phyloP scores from a whole-genome alignment of 768 basidiomycete genomes.

The Phanerochaete carnosa region DNA sequence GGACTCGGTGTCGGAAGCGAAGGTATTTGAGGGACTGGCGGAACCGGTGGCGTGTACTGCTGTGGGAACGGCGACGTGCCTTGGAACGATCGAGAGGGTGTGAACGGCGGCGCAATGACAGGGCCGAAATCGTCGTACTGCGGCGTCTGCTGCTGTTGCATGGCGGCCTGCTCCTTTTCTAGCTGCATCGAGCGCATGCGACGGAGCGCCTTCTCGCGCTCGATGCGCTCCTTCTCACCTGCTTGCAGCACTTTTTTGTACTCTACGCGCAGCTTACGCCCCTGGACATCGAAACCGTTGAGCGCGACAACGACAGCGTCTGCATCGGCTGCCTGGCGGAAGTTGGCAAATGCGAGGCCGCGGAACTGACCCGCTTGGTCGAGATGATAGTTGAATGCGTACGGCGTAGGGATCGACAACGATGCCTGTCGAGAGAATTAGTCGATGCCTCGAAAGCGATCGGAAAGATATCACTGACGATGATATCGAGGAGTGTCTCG shows the following conservation, averaged over 20 bases:
- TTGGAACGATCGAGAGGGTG: constrained; percentile 74
- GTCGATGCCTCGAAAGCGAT: constrained; percentile 4
- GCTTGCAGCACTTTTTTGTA: constrained; percentile 99
- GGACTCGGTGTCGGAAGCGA: constrained; percentile 36
- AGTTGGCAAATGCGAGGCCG: constrained; percentile 97
- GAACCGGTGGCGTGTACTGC: constrained; percentile 64
- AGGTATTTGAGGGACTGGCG: constrained; percentile 21
- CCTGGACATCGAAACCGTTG: constrained; percentile 95
- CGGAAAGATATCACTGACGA: constrained; percentile 56
- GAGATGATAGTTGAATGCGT: constrained; percentile 99
- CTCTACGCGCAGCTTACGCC: constrained; percentile 95
- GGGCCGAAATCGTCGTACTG: constrained; percentile 74
- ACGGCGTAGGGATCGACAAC: constrained; percentile 91
- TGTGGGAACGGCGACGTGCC: constrained; percentile 57
- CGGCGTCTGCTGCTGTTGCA: constrained; percentile 35
- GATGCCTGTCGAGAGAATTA: constrained; percentile 56
- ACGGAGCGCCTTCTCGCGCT: constrained; percentile 96
- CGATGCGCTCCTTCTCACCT: constrained; percentile 98
- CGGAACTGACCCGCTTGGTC: constrained; percentile 96
- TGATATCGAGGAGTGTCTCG: constrained; percentile 94
- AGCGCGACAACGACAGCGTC: constrained; percentile 94
- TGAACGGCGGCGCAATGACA: constrained; percentile 51
- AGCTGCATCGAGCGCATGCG: constrained; percentile 97
- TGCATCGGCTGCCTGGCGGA: constrained; percentile 86
- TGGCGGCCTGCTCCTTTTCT: constrained; percentile 70